phyloP scores from a whole-genome alignment of 2,329 filamentous ascomycete species.

The Penicillium verrucosum region DNA sequence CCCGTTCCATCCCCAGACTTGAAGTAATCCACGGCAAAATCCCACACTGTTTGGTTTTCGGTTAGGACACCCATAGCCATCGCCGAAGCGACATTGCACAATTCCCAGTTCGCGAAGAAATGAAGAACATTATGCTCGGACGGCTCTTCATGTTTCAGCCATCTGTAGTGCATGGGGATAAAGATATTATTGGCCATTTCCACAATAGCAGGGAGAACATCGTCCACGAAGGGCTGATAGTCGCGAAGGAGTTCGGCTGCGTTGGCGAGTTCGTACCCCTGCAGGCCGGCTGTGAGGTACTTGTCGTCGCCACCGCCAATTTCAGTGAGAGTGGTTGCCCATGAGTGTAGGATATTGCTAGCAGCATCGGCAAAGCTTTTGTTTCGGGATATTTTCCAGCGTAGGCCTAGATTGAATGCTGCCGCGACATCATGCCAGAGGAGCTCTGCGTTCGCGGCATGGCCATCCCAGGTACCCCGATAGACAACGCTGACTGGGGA shows the following conservation, averaged over 20 bases:
- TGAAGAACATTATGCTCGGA: slow-evolving; percentile 9
- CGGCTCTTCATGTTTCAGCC: not conserved
- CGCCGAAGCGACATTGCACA: slow-evolving; percentile 5
- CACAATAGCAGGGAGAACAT: not conserved
- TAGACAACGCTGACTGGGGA: too few relatives aligned
- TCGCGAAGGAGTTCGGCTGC: slow-evolving; percentile 12
- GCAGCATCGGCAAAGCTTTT: slow-evolving; percentile 7
- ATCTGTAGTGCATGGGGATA: slow-evolving; percentile 1
- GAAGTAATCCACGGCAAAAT: slow-evolving; percentile 11
- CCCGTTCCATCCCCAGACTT: slow-evolving; percentile 7
- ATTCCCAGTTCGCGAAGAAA: not conserved
- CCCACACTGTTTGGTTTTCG: slow-evolving; percentile 9
- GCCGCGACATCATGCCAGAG: not conserved
- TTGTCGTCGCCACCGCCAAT: slow-evolving; percentile 1
- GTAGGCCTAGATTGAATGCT: slow-evolving; percentile 10
- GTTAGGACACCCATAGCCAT: slow-evolving; percentile 12
- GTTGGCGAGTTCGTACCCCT: slow-evolving; percentile 13
- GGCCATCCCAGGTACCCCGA: too few relatives aligned
- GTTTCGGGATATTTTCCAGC: slow-evolving; percentile 10
- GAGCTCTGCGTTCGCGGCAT: too few relatives aligned
- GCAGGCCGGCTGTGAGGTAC: slow-evolving; percentile 9
- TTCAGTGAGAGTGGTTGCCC: not conserved
- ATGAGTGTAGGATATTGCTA: slow-evolving; percentile 6
- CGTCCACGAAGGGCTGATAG: slow-evolving; percentile 1
- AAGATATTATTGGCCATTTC: slow-evolving; percentile 1